phyloP scores from a whole-genome alignment of 2,329 filamentous ascomycete species.

The Dactylellina leptospora region DNA sequence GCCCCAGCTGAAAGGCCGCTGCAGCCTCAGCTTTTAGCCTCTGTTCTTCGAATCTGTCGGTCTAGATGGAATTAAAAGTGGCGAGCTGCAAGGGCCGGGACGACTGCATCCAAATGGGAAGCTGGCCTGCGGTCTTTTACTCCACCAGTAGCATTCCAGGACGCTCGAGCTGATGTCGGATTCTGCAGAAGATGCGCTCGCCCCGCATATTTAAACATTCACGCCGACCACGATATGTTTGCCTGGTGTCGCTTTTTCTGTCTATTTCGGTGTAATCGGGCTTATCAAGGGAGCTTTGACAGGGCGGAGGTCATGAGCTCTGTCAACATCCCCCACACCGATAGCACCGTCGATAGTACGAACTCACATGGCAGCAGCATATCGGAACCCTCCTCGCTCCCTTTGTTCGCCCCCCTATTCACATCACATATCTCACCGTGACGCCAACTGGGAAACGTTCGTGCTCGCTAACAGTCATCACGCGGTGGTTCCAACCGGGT shows the following conservation, averaged over 20 bases:
- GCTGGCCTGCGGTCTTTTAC: not conserved
- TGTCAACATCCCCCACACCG: not conserved
- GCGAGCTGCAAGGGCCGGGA: conserved; percentile 13
- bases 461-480: conserved; percentile 24
- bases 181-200: not conserved
- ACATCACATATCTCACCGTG: not conserved
- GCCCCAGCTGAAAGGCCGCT: conserved; percentile 4
- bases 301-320: too few species aligned
- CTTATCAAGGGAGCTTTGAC: too few species aligned
- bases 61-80: not conserved
- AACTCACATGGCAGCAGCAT: conserved; percentile 25
- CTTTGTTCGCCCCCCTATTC: not conserved
- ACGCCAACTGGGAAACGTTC: not conserved
- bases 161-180: not conserved
- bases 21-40: conserved; percentile 3
- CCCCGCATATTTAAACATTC: not conserved
- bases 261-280: too few species aligned
- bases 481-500: conserved; percentile 2
- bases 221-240: not conserved
- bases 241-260: too few species aligned
- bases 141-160: not conserved
- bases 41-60: not conserved
- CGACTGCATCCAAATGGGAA: conserved; percentile 3
- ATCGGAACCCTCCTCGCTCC: conserved; percentile 10
- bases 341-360: not conserved